Percentiles rank a stretch among this genome's conserved stretches.
phyloP scores from a whole-genome alignment of 169 alveolate genomes.

The Neospora caninum region DNA sequence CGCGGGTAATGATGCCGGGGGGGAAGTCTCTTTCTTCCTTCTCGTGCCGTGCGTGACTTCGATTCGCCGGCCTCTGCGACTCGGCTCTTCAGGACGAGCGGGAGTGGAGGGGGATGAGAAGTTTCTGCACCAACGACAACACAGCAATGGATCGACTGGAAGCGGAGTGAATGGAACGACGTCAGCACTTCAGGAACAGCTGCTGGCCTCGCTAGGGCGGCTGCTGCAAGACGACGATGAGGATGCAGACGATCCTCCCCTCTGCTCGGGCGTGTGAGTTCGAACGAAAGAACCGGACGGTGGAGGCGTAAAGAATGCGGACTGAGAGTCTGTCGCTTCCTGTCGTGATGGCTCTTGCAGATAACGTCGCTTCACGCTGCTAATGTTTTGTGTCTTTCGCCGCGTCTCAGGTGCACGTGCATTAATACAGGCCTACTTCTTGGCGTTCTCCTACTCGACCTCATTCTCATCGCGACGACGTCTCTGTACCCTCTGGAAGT shows the following conservation, averaged over 20 bases:
- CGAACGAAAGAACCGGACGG: not conserved
- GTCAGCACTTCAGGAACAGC: conserved; percentile 34
- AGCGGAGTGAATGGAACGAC: not conserved
- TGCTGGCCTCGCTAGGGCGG: conserved; percentile 34
- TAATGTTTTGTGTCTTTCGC: not conserved
- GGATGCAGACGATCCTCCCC: conserved; percentile 9
- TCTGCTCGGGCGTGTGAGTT: conserved; percentile 14
- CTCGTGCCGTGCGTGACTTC: no score
- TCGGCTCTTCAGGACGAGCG: not conserved
- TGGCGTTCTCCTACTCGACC: not conserved
- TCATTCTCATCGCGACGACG: not conserved
- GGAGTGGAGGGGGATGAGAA: conserved; percentile 13
- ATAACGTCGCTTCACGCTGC: no score
- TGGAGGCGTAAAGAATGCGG: no score
- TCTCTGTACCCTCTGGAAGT: conserved; percentile 4
- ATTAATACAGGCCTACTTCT: conserved; percentile 18
- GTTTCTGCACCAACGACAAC: not conserved
- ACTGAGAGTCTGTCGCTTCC: no score
- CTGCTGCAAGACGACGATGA: conserved; percentile 41
- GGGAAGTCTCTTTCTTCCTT: no score
- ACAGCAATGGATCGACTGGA: not conserved
- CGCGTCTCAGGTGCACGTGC: conserved; percentile 24
- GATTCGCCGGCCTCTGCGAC: no score
- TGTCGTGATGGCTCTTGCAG: no score
- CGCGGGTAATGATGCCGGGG: no score